These are phyloP conservation scores for Astragalus membranaceus DNA, from an alignment of 306 rosid genomes.

Conservation along the genomic window DNA sequence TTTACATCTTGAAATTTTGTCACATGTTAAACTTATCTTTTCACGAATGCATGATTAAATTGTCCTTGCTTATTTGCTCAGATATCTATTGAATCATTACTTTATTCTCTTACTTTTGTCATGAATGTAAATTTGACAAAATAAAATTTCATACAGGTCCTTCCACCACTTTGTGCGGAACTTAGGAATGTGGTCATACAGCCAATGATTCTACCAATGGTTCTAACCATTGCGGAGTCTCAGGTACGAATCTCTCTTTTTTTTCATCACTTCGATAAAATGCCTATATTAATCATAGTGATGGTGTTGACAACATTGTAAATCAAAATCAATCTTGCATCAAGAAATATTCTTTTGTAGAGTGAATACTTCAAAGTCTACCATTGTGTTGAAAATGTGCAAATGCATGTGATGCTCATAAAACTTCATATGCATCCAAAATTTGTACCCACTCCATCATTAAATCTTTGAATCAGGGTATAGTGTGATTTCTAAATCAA, in stretches of 20 bases:
- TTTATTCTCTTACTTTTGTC: neutral
- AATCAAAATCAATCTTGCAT: neutral
- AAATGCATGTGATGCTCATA: neutral
- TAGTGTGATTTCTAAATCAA: neutral
- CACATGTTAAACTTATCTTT: neutral
- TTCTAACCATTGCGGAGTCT: slow-evolving; percentile 94
- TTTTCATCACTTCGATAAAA: neutral
- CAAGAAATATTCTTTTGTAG: neutral
- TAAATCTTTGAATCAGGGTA: neutral
- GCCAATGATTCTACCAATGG: slow-evolving; percentile 98
- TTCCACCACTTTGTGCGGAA: slow-evolving; percentile 99
- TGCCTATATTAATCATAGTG: neutral
- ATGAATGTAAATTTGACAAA: slow-evolving; percentile 6
- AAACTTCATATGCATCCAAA: neutral
- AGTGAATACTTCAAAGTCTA: slow-evolving; percentile 1
- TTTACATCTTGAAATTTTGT: neutral
- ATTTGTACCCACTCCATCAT: neutral
- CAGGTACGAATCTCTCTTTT: slow-evolving; percentile 53
- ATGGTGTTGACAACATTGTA: neutral
- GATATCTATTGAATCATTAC: slow-evolving; percentile 1
- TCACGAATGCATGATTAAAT: neutral
- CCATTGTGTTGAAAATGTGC: neutral
- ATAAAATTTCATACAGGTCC: slow-evolving; percentile 58
- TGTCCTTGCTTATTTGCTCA: neutral
- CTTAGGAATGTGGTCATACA: slow-evolving; percentile 96